Evolutionary conservation across 1,284 basidiomycete species (phyloP).

Genomic region (Chalciporus sp.): DNA sequence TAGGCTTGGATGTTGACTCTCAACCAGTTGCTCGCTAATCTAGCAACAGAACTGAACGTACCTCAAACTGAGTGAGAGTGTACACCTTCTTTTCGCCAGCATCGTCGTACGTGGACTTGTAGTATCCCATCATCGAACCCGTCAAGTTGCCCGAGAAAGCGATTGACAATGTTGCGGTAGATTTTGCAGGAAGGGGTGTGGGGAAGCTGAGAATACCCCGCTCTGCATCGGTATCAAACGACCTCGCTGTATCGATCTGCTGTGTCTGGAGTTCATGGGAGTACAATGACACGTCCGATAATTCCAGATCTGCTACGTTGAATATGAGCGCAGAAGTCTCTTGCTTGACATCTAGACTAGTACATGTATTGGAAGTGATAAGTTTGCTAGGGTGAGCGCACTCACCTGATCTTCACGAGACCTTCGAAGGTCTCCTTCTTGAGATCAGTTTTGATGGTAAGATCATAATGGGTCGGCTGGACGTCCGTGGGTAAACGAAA

Average conservation of each 20-base stretch:
- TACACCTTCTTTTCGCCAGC: slow-evolving; percentile 67
- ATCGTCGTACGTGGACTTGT: slow-evolving; percentile 58
- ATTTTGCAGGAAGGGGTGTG: slow-evolving; percentile 58
- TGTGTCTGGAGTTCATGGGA: slow-evolving; percentile 59
- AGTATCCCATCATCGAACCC: slow-evolving; percentile 75
- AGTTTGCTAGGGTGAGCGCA: background rate
- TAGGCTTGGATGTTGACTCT: slow-evolving; percentile 63
- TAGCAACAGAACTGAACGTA: slow-evolving; percentile 27
- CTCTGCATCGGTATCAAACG: slow-evolving; percentile 66
- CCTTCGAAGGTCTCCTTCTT: slow-evolving; percentile 76
- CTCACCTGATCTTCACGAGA: slow-evolving; percentile 72
- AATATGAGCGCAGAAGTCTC: slow-evolving; percentile 71
- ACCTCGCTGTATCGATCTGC: slow-evolving; percentile 48
- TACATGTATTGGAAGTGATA: slow-evolving; percentile 6
- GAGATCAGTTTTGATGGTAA: slow-evolving; percentile 86
- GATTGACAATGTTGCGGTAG: slow-evolving; percentile 64
- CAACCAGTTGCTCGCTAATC: slow-evolving; percentile 12
- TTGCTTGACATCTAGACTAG: slow-evolving; percentile 71
- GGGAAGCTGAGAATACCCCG: slow-evolving; percentile 64
- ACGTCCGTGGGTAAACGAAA: slow-evolving; percentile 81
- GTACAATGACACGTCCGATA: slow-evolving; percentile 69
- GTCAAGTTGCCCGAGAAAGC: slow-evolving; percentile 67
- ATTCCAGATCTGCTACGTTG: slow-evolving; percentile 71
- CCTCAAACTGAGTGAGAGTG: slow-evolving; percentile 83
- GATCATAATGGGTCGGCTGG: slow-evolving; percentile 80